Evolutionary conservation across 1,139 yeast species (phyloP).

Genomic region (Debaryomycetaceae sp.): DNA sequence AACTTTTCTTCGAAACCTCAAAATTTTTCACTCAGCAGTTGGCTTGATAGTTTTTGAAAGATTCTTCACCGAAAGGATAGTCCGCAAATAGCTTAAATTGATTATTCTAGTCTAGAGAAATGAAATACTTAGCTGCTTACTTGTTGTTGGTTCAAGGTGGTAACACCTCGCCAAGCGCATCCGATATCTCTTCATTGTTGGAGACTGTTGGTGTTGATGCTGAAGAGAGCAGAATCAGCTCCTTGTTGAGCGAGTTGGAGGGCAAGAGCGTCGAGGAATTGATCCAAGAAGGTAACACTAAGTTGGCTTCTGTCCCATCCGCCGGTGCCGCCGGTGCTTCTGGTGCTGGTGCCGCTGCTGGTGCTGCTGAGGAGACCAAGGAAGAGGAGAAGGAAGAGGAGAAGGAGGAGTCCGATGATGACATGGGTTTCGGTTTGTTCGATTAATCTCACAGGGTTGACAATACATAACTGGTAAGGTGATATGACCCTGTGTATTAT

Average conservation of each 20-base stretch:
- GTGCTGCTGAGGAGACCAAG: slow-evolving; percentile 66
- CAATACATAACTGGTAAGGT: neutral
- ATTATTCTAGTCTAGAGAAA: slow-evolving; percentile 43
- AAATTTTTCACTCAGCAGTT: slow-evolving; percentile 1
- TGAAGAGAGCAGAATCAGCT: slow-evolving; percentile 82
- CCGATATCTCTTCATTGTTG: slow-evolving; percentile 84
- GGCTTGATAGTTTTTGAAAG: slow-evolving; percentile 5
- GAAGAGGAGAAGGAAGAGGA: slow-evolving; percentile 64
- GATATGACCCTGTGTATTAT: neutral
- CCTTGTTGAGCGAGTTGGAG: slow-evolving; percentile 85
- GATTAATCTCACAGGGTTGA: slow-evolving; percentile 27
- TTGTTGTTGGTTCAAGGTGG: slow-evolving; percentile 67
- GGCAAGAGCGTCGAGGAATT: slow-evolving; percentile 92
- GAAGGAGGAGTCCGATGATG: slow-evolving; percentile 55
- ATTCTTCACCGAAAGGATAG: slow-evolving; percentile 47
- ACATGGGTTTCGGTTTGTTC: slow-evolving; percentile 54
- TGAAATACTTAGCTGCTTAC: slow-evolving; percentile 72
- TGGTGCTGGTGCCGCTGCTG: slow-evolving; percentile 63
- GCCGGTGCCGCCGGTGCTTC: slow-evolving; percentile 92
- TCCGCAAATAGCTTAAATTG: slow-evolving; percentile 60
- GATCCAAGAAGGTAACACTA: slow-evolving; percentile 92
- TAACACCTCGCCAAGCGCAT: slow-evolving; percentile 80
- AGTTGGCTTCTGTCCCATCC: slow-evolving; percentile 95
- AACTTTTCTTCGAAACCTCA: neutral
- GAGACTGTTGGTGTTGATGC: slow-evolving; percentile 95